A percentile compares a stretch with the other conserved stretches of the same genome.
Conservation (phyloP, 1,284 basidiomycete genomes). For the Boletellus deceptivus region DNA sequence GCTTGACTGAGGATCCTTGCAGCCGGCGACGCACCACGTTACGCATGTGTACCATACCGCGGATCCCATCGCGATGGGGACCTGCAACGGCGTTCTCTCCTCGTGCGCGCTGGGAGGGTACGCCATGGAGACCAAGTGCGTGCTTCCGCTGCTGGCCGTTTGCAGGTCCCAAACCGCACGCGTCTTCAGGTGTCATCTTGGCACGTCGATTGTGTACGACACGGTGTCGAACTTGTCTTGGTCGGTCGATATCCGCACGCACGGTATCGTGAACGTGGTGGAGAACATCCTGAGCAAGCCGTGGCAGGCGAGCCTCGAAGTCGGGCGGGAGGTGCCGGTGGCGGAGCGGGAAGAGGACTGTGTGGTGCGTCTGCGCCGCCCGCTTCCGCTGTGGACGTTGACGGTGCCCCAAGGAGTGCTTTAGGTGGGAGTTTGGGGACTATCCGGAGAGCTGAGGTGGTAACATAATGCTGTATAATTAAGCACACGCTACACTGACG, state of each 20-base stretch:
- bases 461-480: neutral
- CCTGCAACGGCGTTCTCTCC: constrained; percentile 74
- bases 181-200: constrained; percentile 77
- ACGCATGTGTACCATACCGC: constrained; percentile 87
- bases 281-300: constrained; percentile 73
- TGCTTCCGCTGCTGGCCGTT: constrained; percentile 1
- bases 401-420: constrained; percentile 51
- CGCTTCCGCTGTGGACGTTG: constrained; percentile 1
- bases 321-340: constrained; percentile 60
- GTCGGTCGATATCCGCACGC: constrained; percentile 78
- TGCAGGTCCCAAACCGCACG: neutral
- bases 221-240: constrained; percentile 85
- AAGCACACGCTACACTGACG: neutral
- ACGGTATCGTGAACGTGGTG: constrained; percentile 82
- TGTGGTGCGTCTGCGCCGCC: constrained; percentile 45
- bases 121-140: constrained; percentile 72
- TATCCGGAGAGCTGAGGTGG: constrained; percentile 27
- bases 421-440: constrained; percentile 69
- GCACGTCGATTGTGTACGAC: constrained; percentile 85
- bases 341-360: constrained; percentile 54
- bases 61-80: constrained; percentile 84
- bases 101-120: constrained; percentile 73
- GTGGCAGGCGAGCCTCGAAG: constrained; percentile 64
- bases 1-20: neutral
- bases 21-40: constrained; percentile 73